Percentiles rank a stretch among this genome's conserved stretches.
These are phyloP conservation scores for Luffa acutangula DNA, from an alignment of 306 rosid genomes.

Conservation along the genomic window DNA sequence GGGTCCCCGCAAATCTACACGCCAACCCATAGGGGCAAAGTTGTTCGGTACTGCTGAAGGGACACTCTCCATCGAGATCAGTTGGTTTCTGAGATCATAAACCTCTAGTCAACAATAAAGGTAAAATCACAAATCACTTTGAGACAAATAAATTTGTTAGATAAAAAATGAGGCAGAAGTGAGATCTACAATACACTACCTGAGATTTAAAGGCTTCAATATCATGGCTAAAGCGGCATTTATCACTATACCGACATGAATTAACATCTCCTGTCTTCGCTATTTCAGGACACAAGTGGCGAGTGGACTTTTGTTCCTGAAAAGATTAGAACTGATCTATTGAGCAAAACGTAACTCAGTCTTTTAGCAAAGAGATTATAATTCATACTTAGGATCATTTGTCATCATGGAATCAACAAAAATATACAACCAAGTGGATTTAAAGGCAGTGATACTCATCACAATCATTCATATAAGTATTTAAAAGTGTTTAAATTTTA, in stretches of 20 bases:
- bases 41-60: constrained; percentile 38
- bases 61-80: constrained; percentile 82
- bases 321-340: neutral
- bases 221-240: constrained; percentile 86
- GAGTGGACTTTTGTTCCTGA: constrained; percentile 59
- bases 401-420: neutral
- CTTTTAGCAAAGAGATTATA: neutral
- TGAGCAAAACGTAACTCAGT: neutral
- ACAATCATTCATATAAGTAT: neutral
- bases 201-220: constrained; percentile 60
- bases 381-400: neutral
- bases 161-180: neutral
- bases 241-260: constrained; percentile 58
- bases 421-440: neutral
- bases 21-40: constrained; percentile 69
- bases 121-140: neutral
- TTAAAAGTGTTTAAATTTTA: neutral
- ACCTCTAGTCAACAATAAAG: neutral
- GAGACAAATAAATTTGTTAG: neutral
- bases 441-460: neutral
- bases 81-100: constrained; percentile 49
- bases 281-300: constrained; percentile 52
- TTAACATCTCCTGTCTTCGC: constrained; percentile 63
- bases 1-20: constrained; percentile 70
- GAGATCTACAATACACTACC: constrained; percentile 27